These are phyloP conservation scores for Candida yuanshanica DNA, from an alignment of 805 yeast genomes.

Conservation along the genomic window DNA sequence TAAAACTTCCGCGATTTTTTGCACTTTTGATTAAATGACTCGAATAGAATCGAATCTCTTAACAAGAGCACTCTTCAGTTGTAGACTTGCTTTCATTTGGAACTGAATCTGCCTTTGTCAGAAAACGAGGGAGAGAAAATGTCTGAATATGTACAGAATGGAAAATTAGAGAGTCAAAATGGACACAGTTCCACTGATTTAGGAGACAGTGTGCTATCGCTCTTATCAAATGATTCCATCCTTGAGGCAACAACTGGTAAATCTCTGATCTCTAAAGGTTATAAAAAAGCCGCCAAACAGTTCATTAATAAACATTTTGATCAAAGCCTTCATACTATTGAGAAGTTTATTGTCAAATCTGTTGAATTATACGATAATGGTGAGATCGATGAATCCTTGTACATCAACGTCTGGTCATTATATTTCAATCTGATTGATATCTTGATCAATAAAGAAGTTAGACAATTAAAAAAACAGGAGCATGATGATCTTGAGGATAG, in stretches of 20 bases:
- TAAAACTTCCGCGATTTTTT: too few relatives aligned
- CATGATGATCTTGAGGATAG: conserved; percentile 1
- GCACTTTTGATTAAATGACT: too few relatives aligned
- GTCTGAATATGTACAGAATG: neutral
- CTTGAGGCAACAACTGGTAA: neutral
- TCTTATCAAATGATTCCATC: conserved; percentile 1
- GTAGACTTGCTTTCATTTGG: too few relatives aligned
- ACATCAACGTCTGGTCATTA: conserved; percentile 20
- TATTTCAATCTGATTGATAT: conserved; percentile 24
- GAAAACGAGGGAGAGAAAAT: too few relatives aligned
- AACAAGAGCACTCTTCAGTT: too few relatives aligned
- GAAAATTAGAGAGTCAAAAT: neutral
- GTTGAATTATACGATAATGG: conserved; percentile 8
- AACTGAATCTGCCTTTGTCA: too few relatives aligned
- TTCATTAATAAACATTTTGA: conserved; percentile 22
- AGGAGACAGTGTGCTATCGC: conserved; percentile 4
- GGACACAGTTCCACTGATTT: neutral
- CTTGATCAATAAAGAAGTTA: conserved; percentile 12
- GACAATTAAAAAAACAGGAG: conserved; percentile 1
- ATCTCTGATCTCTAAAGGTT: conserved; percentile 3
- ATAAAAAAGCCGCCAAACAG: conserved; percentile 19
- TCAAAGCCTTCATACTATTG: conserved; percentile 11
- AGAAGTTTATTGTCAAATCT: conserved; percentile 7
- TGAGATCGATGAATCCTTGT: conserved; percentile 10
- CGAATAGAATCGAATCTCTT: too few relatives aligned